A percentile compares a stretch with the other conserved stretches of the same genome.
phyloP scores from a whole-genome alignment of 148 eudicot genomes.

The Rhododendron kiyosumense region DNA sequence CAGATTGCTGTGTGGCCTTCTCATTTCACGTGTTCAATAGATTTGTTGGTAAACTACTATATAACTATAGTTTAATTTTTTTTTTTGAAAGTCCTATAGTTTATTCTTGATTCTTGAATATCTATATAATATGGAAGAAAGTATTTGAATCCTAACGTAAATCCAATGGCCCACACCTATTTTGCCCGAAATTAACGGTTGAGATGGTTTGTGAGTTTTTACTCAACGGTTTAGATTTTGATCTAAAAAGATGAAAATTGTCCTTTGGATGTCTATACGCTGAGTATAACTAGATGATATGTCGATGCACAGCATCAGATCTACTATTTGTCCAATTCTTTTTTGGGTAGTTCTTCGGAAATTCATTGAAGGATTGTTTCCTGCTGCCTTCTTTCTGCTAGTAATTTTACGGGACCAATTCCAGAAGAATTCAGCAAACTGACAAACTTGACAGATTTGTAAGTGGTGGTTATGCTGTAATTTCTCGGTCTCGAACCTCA shows the following conservation, averaged over 20 bases:
- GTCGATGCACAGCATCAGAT: background rate
- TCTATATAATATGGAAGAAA: no score
- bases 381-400: slow-evolving; percentile 60
- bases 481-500: background rate
- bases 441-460: slow-evolving; percentile 64
- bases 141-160: no score
- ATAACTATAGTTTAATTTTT: no score
- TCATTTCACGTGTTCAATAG: no score
- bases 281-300: background rate
- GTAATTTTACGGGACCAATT: slow-evolving; percentile 67
- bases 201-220: no score
- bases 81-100: no score
- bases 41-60: no score
- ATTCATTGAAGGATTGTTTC: background rate
- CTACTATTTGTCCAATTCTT: background rate
- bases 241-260: background rate
- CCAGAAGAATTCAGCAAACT: slow-evolving; percentile 53
- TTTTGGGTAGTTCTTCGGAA: background rate
- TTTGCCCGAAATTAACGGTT: no score
- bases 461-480: slow-evolving; percentile 17
- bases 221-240: no score
- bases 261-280: background rate
- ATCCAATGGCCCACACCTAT: no score
- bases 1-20: no score
- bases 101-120: no score